Evolutionary conservation across 148 eudicot genomes (phyloP).

Genomic region (Nepenthes mirabilis): DNA sequence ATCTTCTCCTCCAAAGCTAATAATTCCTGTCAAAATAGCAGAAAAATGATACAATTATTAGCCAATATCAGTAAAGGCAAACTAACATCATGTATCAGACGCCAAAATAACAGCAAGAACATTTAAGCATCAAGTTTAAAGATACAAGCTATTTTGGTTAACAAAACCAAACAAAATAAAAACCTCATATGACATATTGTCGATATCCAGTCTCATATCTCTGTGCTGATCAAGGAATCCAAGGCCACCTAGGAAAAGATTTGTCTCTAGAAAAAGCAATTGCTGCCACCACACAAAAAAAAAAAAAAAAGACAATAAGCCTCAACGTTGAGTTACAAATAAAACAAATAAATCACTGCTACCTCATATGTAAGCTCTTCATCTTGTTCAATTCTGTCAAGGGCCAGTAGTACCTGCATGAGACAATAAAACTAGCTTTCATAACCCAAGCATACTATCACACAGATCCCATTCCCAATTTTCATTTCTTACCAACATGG

Average conservation of each 20-base stretch:
- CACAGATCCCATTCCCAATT: slow-evolving; percentile 12
- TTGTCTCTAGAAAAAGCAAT: slow-evolving; percentile 67
- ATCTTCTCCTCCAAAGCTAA: slow-evolving; percentile 89
- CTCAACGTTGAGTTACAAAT: neutral
- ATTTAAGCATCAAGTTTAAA: neutral
- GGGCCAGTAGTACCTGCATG: slow-evolving; percentile 57
- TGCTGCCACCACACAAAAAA: slow-evolving; percentile 31
- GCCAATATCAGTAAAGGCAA: neutral
- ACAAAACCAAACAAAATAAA: neutral
- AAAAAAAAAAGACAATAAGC: neutral
- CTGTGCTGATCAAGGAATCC: slow-evolving; percentile 75
- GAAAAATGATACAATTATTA: neutral
- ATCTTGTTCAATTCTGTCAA: slow-evolving; percentile 78
- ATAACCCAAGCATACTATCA: slow-evolving; percentile 6
- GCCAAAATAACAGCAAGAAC: neutral
- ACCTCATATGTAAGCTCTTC: slow-evolving; percentile 82
- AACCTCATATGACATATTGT: slow-evolving; percentile 93
- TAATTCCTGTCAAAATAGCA: slow-evolving; percentile 44
- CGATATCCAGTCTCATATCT: slow-evolving; percentile 94
- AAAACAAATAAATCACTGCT: slow-evolving; percentile 2
- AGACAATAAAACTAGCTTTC: neutral
- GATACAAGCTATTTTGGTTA: neutral
- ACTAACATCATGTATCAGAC: neutral
- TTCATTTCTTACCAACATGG: slow-evolving; percentile 14
- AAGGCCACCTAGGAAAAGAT: slow-evolving; percentile 65